Conservation (phyloP, 768 basidiomycete species). For the Multifurca ochricompacta region DNA sequence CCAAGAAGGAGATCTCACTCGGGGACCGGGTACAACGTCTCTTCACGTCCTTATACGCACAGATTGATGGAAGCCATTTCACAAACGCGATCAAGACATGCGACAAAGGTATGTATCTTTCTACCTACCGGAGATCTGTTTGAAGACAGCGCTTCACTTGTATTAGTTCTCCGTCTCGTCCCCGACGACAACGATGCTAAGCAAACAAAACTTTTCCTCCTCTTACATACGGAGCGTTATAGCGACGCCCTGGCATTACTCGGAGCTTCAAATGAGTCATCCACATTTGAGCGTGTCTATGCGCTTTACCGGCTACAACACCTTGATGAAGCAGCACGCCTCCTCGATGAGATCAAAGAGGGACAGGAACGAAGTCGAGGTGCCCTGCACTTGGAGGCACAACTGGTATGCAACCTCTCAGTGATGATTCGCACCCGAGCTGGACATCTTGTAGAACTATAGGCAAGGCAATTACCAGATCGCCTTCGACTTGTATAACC, state of each 20-base stretch:
- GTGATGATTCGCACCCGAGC: constrained; percentile 11
- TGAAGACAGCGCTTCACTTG: neutral
- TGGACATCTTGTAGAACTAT: constrained; percentile 47
- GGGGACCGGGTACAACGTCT: constrained; percentile 43
- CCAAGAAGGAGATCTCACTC: constrained; percentile 28
- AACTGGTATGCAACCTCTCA: constrained; percentile 52
- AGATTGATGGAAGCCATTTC: constrained; percentile 87
- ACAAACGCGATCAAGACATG: constrained; percentile 84
- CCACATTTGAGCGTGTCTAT: constrained; percentile 69
- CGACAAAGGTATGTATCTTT: constrained; percentile 67
- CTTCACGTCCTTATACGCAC: constrained; percentile 75
- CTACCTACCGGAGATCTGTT: neutral
- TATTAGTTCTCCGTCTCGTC: constrained; percentile 60
- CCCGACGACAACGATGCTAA: constrained; percentile 64
- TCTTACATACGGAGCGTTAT: constrained; percentile 84
- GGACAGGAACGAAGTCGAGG: constrained; percentile 44
- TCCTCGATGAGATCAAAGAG: constrained; percentile 44
- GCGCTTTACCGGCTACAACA: constrained; percentile 77
- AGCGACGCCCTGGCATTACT: constrained; percentile 57
- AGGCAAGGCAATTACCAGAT: constrained; percentile 66
- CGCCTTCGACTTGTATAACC: constrained; percentile 71
- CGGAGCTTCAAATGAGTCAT: constrained; percentile 26
- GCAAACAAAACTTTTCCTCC: constrained; percentile 79
- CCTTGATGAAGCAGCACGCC: constrained; percentile 55
- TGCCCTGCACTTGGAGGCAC: constrained; percentile 74